Conservation (phyloP, 225 moss, liverwort and hornwort genomes). For the Antitrichia curtipendula region DNA sequence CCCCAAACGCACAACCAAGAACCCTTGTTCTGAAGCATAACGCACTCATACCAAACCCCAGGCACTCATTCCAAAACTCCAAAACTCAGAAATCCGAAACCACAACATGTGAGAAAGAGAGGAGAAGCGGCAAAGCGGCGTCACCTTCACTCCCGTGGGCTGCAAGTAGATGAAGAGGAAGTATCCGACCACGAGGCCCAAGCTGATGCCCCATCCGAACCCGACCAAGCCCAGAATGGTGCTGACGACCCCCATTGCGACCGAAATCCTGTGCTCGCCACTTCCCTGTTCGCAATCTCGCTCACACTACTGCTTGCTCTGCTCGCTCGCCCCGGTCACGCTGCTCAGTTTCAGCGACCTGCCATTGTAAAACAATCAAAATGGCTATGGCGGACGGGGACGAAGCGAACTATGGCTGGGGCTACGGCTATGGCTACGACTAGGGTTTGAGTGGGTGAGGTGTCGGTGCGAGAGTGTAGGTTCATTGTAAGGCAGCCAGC, state of each 20-base stretch:
- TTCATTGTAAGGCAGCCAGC: not conserved
- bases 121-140: not conserved
- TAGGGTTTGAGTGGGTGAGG: not conserved
- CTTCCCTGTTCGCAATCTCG: not conserved
- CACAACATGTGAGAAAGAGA: not conserved
- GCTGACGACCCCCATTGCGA: constrained; percentile 46
- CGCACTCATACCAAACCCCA: not conserved
- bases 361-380: not conserved
- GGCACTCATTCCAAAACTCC: not conserved
- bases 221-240: constrained; percentile 64
- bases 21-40: not conserved
- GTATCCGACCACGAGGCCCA: constrained; percentile 70
- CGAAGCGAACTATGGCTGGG: not conserved
- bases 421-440: not conserved
- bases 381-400: not conserved
- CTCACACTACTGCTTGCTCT: no score
- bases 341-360: not conserved
- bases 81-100: not conserved
- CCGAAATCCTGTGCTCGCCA: not conserved
- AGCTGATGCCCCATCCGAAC: constrained; percentile 69
- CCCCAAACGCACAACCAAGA: not conserved
- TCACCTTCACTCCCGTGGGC: constrained; percentile 70
- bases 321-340: not conserved
- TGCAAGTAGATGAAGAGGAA: constrained; percentile 88
- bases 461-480: not conserved